phyloP scores from a whole-genome alignment of 768 basidiomycete species.

The Suillus alpinus region DNA sequence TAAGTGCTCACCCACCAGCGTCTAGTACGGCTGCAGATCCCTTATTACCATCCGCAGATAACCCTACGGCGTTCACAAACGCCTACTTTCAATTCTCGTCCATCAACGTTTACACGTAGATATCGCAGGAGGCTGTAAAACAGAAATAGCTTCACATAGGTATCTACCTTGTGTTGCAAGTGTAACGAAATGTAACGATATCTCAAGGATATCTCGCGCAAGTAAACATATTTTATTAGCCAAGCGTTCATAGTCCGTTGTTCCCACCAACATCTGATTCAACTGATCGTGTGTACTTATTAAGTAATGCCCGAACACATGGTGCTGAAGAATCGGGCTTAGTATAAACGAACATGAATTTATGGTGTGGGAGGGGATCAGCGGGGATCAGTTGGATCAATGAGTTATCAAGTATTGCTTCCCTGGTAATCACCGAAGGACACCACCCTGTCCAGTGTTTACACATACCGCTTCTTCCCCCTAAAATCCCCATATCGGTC shows the following conservation, averaged over 20 bases:
- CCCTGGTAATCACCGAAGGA: background rate
- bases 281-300: background rate
- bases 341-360: background rate
- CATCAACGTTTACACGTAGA: constrained; percentile 35
- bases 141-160: background rate
- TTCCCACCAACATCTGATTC: background rate
- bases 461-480: constrained; percentile 28
- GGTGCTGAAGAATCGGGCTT: background rate
- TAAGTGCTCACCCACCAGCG: constrained; percentile 9
- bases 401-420: background rate
- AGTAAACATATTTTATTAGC: background rate
- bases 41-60: constrained; percentile 17
- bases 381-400: background rate
- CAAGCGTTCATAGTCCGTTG: background rate
- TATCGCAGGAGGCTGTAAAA: background rate
- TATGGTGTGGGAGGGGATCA: background rate
- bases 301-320: background rate
- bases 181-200: background rate
- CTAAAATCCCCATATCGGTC: constrained; percentile 28
- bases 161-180: background rate
- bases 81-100: constrained; percentile 42
- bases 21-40: background rate
- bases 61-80: constrained; percentile 38
- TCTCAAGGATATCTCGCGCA: background rate
- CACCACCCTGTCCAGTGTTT: background rate